Evolutionary conservation across 805 yeast genomes (phyloP).

Genomic region (Starmerella apis): DNA sequence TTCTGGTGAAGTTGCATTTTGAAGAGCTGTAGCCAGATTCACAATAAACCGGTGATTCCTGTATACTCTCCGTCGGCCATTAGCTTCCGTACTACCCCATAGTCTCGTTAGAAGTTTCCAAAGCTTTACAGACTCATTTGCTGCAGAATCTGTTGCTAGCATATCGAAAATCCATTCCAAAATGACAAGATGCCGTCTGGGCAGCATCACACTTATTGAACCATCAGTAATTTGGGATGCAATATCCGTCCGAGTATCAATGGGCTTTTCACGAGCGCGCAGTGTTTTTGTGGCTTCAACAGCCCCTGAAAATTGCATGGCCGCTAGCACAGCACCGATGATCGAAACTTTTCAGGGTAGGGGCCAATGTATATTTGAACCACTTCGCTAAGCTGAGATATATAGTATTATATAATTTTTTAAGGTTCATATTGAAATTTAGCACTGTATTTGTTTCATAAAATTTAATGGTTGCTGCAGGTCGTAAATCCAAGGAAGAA

Average conservation of each 20-base stretch:
- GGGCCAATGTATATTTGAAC: background rate
- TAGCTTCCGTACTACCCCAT: conserved; percentile 15
- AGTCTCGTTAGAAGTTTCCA: conserved; percentile 20
- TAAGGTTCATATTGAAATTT: background rate
- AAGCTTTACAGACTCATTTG: conserved; percentile 9
- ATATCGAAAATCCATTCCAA: conserved; percentile 33
- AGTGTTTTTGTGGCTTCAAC: conserved; percentile 28
- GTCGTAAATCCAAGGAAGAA: conserved; percentile 69
- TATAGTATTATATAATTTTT: conserved; percentile 16
- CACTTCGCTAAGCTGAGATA: background rate
- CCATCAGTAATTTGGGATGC: conserved; percentile 24
- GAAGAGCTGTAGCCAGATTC: conserved; percentile 6
- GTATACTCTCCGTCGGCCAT: conserved; percentile 10
- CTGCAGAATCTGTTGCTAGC: conserved; percentile 21
- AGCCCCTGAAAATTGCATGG: conserved; percentile 11
- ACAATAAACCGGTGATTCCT: conserved; percentile 15
- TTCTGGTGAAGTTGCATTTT: background rate
- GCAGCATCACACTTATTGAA: conserved; percentile 25
- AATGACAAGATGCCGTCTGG: conserved; percentile 29
- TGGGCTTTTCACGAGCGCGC: conserved; percentile 25
- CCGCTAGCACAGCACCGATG: background rate
- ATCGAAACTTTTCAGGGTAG: conserved; percentile 15
- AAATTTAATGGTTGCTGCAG: conserved; percentile 3
- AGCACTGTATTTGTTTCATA: background rate
- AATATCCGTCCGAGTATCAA: conserved; percentile 20